Evolutionary conservation across 2,329 filamentous ascomycete species (phyloP).

Genomic region (Trichoderma asperellum): DNA sequence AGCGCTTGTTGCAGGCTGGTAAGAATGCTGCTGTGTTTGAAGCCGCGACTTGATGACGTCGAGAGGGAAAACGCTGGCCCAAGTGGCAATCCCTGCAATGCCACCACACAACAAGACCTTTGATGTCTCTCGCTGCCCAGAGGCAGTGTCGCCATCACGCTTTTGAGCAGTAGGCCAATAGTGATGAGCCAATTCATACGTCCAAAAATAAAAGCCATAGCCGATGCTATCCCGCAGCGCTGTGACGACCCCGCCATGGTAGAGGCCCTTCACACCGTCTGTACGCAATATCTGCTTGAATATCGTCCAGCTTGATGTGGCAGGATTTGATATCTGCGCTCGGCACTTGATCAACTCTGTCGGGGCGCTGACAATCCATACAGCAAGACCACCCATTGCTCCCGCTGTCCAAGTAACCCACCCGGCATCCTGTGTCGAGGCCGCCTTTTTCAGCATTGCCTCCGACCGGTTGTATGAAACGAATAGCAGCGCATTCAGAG

Average conservation of each 20-base stretch:
- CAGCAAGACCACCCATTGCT: constrained; percentile 78
- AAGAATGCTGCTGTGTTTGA: constrained; percentile 66
- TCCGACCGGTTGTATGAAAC: constrained; percentile 88
- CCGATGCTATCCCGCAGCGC: constrained; percentile 83
- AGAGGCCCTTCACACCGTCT: constrained; percentile 70
- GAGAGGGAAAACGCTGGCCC: constrained; percentile 87
- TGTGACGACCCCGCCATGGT: constrained; percentile 80
- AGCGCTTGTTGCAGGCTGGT: constrained; percentile 9
- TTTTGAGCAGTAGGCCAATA: constrained; percentile 48
- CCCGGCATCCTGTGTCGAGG: constrained; percentile 52
- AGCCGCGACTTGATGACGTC: constrained; percentile 92
- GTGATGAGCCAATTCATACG: constrained; percentile 76
- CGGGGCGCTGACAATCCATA: constrained; percentile 83
- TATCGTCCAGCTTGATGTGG: constrained; percentile 65
- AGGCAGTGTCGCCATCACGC: constrained; percentile 32
- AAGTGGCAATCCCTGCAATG: constrained; percentile 83
- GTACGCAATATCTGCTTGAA: constrained; percentile 62
- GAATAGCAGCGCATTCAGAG: constrained; percentile 87
- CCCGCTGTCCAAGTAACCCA: constrained; percentile 78
- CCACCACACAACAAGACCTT: constrained; percentile 83
- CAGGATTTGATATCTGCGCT: constrained; percentile 65
- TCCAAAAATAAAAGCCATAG: constrained; percentile 98
- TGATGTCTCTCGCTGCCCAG: constrained; percentile 52
- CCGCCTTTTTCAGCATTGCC: constrained; percentile 55
- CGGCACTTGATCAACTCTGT: constrained; percentile 92